These are phyloP conservation scores for Pseudogymnoascus sp. DNA, from an alignment of 2,329 filamentous ascomycete genomes.

Conservation along the genomic window DNA sequence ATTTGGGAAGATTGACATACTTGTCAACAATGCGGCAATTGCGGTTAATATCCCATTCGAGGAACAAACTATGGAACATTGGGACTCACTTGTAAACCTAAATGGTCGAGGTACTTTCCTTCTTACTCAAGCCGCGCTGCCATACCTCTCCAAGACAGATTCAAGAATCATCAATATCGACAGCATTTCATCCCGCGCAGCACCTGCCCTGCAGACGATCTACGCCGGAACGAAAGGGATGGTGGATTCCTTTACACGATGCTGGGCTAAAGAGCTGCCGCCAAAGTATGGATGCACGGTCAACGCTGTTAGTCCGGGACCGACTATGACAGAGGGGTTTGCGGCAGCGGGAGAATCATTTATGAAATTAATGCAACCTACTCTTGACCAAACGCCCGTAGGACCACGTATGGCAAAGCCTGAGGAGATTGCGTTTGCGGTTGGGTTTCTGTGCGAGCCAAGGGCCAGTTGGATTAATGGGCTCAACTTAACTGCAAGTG, in stretches of 20 bases:
- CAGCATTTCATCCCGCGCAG: slow-evolving; percentile 30
- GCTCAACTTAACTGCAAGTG: slow-evolving; percentile 28
- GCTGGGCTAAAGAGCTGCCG: slow-evolving; percentile 35
- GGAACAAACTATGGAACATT: slow-evolving; percentile 32
- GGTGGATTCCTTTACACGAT: slow-evolving; percentile 38
- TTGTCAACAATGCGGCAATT: slow-evolving; percentile 39
- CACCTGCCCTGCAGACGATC: slow-evolving; percentile 35
- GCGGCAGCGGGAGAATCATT: slow-evolving; percentile 30
- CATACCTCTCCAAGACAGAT: slow-evolving; percentile 29
- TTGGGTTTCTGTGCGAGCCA: slow-evolving; percentile 38
- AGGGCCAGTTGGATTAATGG: slow-evolving; percentile 42
- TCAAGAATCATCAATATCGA: slow-evolving; percentile 38
- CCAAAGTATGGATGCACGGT: slow-evolving; percentile 39
- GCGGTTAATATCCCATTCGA: slow-evolving; percentile 32
- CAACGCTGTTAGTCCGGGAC: slow-evolving; percentile 37
- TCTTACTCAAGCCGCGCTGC: slow-evolving; percentile 31
- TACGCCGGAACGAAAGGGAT: slow-evolving; percentile 44
- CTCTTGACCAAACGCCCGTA: slow-evolving; percentile 36
- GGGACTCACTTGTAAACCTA: slow-evolving; percentile 34
- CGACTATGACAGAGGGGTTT: slow-evolving; percentile 33
- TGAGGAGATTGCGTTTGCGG: slow-evolving; percentile 39
- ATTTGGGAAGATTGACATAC: slow-evolving; percentile 34
- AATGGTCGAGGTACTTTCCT: slow-evolving; percentile 37
- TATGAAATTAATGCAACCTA: slow-evolving; percentile 34
- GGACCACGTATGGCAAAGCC: slow-evolving; percentile 35